Conservation (phyloP, 2,329 filamentous ascomycete species). For the Cordyceps cateniannulata region DNA sequence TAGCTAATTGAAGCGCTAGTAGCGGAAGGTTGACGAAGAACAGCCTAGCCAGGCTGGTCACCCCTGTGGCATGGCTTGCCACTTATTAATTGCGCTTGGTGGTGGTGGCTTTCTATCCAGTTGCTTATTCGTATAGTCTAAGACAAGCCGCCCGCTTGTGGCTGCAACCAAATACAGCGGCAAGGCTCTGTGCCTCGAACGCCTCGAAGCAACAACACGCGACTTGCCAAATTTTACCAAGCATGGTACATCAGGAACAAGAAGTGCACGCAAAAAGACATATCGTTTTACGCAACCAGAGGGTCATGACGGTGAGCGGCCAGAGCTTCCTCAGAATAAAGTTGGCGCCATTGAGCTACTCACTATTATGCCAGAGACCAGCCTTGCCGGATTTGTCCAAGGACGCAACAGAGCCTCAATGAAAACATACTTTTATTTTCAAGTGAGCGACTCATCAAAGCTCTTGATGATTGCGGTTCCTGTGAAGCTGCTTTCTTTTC, state of each 20-base stretch:
- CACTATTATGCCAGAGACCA: neutral
- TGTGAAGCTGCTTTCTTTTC: too few species aligned
- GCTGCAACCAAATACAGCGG: neutral
- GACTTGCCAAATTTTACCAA: neutral
- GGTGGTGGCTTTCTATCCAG: neutral
- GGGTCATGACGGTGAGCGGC: neutral
- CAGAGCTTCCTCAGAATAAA: neutral
- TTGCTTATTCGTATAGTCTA: neutral
- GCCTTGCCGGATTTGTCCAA: conserved; percentile 1
- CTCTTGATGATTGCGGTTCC: neutral
- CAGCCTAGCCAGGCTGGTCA: too few species aligned
- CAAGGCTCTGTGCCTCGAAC: neutral
- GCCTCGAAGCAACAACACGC: neutral
- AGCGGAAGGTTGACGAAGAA: neutral
- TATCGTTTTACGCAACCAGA: neutral
- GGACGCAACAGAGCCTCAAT: neutral
- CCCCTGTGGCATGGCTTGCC: neutral
- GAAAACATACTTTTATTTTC: neutral
- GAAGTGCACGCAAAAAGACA: neutral
- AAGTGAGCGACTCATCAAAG: neutral
- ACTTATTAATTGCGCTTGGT: neutral
- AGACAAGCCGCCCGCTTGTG: neutral
- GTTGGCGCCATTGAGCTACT: conserved; percentile 1
- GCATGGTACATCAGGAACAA: neutral
- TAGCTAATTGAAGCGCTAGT: neutral